phyloP scores from a whole-genome alignment of 2,329 filamentous ascomycete species.

The Trichoderma atroviride region DNA sequence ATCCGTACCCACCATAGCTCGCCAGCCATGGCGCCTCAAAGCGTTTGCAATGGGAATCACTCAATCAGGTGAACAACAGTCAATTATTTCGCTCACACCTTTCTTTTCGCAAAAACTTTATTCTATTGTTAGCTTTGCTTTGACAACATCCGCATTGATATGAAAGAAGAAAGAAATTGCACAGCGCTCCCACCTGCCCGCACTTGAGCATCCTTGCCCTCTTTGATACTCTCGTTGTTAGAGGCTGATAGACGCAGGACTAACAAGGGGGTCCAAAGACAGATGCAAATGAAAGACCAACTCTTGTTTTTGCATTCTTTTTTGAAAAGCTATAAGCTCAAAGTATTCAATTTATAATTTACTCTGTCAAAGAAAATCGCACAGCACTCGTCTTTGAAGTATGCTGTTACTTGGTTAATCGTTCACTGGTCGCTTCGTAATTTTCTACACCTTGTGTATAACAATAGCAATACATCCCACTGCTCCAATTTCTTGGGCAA shows the following conservation, averaged over 20 bases:
- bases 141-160: neutral
- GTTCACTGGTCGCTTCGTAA: neutral
- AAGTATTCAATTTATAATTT: neutral
- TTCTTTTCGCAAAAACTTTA: neutral
- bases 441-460: neutral
- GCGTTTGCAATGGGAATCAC: neutral
- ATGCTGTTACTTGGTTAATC: neutral
- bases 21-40: neutral
- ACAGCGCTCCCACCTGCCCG: neutral
- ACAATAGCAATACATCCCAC: neutral
- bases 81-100: neutral
- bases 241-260: neutral
- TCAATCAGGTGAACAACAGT: neutral
- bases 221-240: neutral
- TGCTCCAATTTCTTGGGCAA: neutral
- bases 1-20: conserved; percentile 2
- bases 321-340: neutral
- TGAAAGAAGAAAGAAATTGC: neutral
- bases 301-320: no score
- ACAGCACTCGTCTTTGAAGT: neutral
- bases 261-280: neutral
- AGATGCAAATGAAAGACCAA: neutral
- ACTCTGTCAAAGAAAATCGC: neutral
- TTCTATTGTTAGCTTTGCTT: neutral
- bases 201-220: neutral